phyloP scores from a whole-genome alignment of 106 monocot species.

The Triglochin maritima region DNA sequence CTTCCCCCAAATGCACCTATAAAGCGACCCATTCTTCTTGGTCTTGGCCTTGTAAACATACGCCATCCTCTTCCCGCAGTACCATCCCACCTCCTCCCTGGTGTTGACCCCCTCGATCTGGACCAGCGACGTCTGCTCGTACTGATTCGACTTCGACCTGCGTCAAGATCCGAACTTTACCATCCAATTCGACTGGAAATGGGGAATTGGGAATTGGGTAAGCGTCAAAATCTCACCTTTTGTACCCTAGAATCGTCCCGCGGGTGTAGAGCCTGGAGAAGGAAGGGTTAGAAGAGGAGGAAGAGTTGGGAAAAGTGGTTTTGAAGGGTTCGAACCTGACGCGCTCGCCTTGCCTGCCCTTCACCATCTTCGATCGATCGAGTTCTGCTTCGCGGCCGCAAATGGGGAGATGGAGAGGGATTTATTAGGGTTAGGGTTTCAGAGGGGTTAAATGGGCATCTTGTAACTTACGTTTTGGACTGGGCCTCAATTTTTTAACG shows the following conservation, averaged over 20 bases:
- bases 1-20: slow-evolving; percentile 76
- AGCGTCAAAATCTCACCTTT: slow-evolving; percentile 28
- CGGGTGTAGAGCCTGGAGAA: slow-evolving; percentile 49
- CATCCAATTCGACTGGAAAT: background rate
- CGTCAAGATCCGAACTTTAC: background rate
- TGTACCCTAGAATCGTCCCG: slow-evolving; percentile 77
- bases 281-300: background rate
- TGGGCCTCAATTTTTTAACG: too few species aligned
- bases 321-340: slow-evolving; percentile 19
- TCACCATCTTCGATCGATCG: slow-evolving; percentile 21
- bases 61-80: slow-evolving; percentile 50
- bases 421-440: slow-evolving; percentile 3
- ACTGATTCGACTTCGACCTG: slow-evolving; percentile 67
- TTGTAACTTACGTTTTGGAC: background rate
- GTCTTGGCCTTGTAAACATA: slow-evolving; percentile 88
- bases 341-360: slow-evolving; percentile 46
- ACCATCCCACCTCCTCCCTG: slow-evolving; percentile 62
- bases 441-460: background rate
- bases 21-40: slow-evolving; percentile 51
- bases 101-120: slow-evolving; percentile 75
- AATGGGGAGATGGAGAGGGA: background rate
- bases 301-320: background rate
- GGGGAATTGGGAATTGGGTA: background rate
- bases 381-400: background rate
- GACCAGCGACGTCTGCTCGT: slow-evolving; percentile 55